Conservation (phyloP, 768 basidiomycete genomes). For the Leccinum variicolor region DNA sequence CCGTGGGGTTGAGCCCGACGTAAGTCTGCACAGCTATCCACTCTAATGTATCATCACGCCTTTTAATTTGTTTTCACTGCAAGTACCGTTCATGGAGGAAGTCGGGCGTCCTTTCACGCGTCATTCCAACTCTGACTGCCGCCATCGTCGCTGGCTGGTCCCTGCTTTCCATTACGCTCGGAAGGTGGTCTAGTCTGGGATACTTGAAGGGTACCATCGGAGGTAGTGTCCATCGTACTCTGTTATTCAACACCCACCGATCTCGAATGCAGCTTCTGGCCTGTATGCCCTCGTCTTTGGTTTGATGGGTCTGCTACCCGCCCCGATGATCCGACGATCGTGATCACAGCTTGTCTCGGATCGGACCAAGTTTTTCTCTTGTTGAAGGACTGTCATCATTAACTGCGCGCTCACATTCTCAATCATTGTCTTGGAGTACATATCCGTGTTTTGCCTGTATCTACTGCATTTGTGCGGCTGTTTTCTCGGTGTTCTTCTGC, state of each 20-base stretch:
- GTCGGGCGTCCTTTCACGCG: constrained; percentile 62
- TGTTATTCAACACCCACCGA: background rate
- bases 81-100: constrained; percentile 76
- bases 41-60: background rate
- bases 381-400: background rate
- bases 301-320: constrained; percentile 69
- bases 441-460: constrained; percentile 8
- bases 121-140: constrained; percentile 67
- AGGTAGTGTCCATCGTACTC: constrained; percentile 36
- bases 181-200: constrained; percentile 65
- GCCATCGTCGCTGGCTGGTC: constrained; percentile 73
- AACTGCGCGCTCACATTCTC: background rate
- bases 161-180: constrained; percentile 55
- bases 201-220: constrained; percentile 61
- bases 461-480: constrained; percentile 12
- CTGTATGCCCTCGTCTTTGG: constrained; percentile 71
- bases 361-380: background rate
- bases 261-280: constrained; percentile 51
- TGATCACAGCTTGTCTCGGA: constrained; percentile 35
- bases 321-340: constrained; percentile 50
- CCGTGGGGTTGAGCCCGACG: constrained; percentile 65
- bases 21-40: constrained; percentile 34
- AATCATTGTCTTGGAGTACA: constrained; percentile 7
- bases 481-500: constrained; percentile 5
- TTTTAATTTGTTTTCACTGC: background rate